A percentile compares a stretch with the other conserved stretches of the same genome.
These are phyloP conservation scores for Elsinoe ampelina DNA, from an alignment of 2,329 filamentous ascomycete genomes.

Conservation along the genomic window DNA sequence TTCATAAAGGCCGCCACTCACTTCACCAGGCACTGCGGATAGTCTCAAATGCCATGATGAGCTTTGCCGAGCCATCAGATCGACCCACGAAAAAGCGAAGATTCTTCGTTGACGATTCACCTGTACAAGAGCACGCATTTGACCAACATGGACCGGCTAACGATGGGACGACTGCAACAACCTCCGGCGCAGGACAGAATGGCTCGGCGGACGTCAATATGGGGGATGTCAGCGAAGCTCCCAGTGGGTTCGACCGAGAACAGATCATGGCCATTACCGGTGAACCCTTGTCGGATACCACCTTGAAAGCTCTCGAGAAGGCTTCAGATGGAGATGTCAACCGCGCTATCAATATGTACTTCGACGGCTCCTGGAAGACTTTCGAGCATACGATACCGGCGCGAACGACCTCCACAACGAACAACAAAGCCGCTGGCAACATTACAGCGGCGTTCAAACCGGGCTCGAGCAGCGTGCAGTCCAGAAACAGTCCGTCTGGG, in stretches of 20 bases:
- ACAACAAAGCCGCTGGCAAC: not conserved
- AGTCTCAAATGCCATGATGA: constrained; percentile 23
- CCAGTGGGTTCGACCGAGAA: constrained; percentile 43
- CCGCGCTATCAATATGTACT: constrained; percentile 54
- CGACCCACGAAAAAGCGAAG: constrained; percentile 53
- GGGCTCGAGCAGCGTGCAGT: not conserved
- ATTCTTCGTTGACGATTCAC: constrained; percentile 49
- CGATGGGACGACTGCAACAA: not conserved
- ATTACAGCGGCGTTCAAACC: constrained; percentile 12
- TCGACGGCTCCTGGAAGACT: constrained; percentile 54
- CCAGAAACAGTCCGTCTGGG: not conserved
- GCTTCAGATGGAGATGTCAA: constrained; percentile 47
- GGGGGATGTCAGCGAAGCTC: constrained; percentile 11
- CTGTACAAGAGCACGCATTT: constrained; percentile 22
- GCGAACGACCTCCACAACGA: not conserved
- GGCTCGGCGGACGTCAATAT: constrained; percentile 5
- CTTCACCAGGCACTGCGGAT: constrained; percentile 14
- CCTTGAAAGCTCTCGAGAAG: constrained; percentile 40
- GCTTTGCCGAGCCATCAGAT: constrained; percentile 38
- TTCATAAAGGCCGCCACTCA: constrained; percentile 13
- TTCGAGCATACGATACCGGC: not conserved
- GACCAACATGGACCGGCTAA: constrained; percentile 22
- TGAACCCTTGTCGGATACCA: constrained; percentile 36
- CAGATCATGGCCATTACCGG: constrained; percentile 52
- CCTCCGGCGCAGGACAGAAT: not conserved